Evolutionary conservation across 176 grass and related monocot genomes (phyloP), one percentile per base, ranked within the genome.

Genomic region (Pontederia paniculata): DNA sequence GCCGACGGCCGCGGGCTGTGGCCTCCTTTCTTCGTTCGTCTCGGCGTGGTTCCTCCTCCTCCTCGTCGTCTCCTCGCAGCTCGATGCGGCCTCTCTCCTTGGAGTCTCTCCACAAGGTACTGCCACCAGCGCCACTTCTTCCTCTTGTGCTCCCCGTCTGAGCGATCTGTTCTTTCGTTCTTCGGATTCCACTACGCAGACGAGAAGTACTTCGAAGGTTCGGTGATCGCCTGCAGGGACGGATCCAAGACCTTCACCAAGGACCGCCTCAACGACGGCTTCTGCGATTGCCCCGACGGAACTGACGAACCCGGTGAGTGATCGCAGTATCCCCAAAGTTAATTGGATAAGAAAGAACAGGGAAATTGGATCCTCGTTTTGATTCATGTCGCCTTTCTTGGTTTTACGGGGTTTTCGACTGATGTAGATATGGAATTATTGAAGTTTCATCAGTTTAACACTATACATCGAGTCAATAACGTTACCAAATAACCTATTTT

Each of bases 211-310:
- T 90, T 88, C 43, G 54, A 73, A 56, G 61, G 76, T 41, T 45
- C 60, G 71, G 77, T 90, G 61, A 97, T 97, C 45, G 62, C 65
- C 52, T 97, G 91, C 80, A 87, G 80, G 69, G 86, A 97, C 12
- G 86, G 91, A 48, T 81, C 77, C 41, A 76, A 77, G 19, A 84
- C 72, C 37, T 97, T 97, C 68, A 45, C 79, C 20, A 90, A 48
- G 76, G 79, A 70, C 57, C 83, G 65, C 22, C 73, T 90, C 60
- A 90, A 90, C 63, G 91, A 97, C 59, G 83, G 79, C 3, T 97
- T 74, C 76, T 88, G 83, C 55, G 91, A 97, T 70, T 97, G 91
- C 44, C 55, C 50, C 23, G 91, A 97, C 74, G 91, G 86, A 21
- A 97, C 91, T 11, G 91, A 97, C 15, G 91, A 97, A 62, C 83